Conservation (phyloP, 257 asterid genomes). For the Salvia rosmarinus region DNA sequence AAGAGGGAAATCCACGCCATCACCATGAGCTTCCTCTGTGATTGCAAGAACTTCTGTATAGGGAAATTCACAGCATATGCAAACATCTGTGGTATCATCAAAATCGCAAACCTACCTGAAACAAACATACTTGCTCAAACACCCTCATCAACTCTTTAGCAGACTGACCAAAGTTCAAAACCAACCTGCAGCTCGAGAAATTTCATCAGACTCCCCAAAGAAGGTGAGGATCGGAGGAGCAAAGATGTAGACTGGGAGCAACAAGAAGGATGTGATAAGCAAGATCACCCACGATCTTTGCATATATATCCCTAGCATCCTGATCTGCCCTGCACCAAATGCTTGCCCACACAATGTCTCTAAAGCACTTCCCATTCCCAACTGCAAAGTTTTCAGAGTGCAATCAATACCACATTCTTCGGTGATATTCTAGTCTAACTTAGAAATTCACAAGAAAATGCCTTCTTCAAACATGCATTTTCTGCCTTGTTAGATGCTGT, state of each 20-base stretch:
- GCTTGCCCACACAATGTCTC: constrained; percentile 89
- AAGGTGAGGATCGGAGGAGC: constrained; percentile 66
- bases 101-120: constrained; percentile 71
- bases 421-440: background rate
- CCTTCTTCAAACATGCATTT: background rate
- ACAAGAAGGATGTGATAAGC: constrained; percentile 43
- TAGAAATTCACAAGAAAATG: background rate
- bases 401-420: background rate
- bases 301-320: constrained; percentile 79
- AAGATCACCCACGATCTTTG: constrained; percentile 87
- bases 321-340: constrained; percentile 72
- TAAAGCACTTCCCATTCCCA: constrained; percentile 90
- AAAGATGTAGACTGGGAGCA: constrained; percentile 70
- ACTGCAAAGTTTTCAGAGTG: constrained; percentile 42
- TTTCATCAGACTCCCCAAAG: constrained; percentile 61
- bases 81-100: constrained; percentile 81
- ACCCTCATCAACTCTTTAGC: no score
- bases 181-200: constrained; percentile 75
- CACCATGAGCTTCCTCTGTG: constrained; percentile 72
- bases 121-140: background rate
- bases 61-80: constrained; percentile 77
- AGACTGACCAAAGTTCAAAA: background rate
- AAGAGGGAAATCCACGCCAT: constrained; percentile 63
- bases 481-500: background rate
- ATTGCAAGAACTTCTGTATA: constrained; percentile 77